A percentile compares a stretch with the other conserved stretches of the same genome.
Conservation (phyloP, 306 rosid genomes). For the Glycyrrhiza uralensis region DNA sequence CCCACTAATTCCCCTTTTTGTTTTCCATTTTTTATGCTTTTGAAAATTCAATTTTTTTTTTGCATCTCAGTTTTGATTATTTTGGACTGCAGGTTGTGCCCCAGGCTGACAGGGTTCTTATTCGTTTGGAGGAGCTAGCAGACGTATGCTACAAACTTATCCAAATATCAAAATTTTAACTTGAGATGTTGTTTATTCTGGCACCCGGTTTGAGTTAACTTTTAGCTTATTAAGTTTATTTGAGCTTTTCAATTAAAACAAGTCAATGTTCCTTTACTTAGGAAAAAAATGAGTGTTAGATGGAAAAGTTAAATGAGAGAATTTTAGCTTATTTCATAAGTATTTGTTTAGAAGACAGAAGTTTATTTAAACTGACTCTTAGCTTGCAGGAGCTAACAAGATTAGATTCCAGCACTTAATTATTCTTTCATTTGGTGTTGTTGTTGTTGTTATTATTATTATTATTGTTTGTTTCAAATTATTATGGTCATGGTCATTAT, state of each 20-base stretch:
- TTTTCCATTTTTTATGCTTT: not conserved
- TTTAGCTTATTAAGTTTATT: no score
- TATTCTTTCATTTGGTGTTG: not conserved
- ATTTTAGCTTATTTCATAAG: no score
- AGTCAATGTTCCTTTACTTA: no score
- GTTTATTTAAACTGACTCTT: no score
- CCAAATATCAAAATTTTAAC: not conserved
- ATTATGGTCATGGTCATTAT: no score
- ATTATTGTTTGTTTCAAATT: no score
- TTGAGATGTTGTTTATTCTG: not conserved
- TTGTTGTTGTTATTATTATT: not conserved
- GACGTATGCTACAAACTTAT: conserved; percentile 38
- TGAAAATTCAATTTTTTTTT: not conserved
- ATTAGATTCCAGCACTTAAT: not conserved
- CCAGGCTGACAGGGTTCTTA: conserved; percentile 90
- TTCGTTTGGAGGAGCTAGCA: conserved; percentile 71
- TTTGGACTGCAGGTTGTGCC: conserved; percentile 71
- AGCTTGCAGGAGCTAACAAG: not conserved
- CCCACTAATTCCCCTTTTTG: not conserved
- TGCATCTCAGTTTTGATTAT: conserved; percentile 10
- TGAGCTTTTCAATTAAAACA: no score
- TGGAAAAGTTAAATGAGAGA: no score
- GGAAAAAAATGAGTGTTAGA: no score
- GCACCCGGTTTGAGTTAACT: no score
- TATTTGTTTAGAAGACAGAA: no score